phyloP scores from a whole-genome alignment of 2,329 filamentous ascomycete species.

The Monosporascus sp. region DNA sequence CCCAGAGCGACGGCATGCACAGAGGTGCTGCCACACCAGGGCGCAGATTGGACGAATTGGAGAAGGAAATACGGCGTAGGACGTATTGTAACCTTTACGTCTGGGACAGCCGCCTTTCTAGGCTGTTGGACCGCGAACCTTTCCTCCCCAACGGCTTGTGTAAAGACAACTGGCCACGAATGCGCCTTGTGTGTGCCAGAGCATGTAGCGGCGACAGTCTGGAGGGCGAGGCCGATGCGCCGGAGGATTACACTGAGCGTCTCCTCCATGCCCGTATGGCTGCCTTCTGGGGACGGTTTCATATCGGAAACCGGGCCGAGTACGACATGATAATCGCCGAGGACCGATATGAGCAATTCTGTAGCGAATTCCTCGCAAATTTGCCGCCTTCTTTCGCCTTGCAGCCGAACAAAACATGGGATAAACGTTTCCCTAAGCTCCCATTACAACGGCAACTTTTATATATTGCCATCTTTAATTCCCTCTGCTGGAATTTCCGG shows the following conservation, averaged over 20 bases:
- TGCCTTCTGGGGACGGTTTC: slow-evolving; percentile 6
- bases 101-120: slow-evolving; percentile 2
- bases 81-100: slow-evolving; percentile 11
- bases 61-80: slow-evolving; percentile 9
- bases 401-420: slow-evolving; percentile 7
- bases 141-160: neutral
- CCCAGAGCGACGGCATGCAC: slow-evolving; percentile 7
- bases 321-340: slow-evolving; percentile 7
- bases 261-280: slow-evolving; percentile 6
- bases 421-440: slow-evolving; percentile 5
- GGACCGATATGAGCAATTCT: slow-evolving; percentile 11
- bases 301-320: neutral
- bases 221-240: neutral
- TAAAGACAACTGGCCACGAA: slow-evolving; percentile 1
- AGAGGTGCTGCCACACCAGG: neutral
- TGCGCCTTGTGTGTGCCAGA: neutral
- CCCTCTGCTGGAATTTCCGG: slow-evolving; percentile 13
- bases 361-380: slow-evolving; percentile 4
- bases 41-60: slow-evolving; percentile 2
- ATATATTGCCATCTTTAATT: slow-evolving; percentile 10
- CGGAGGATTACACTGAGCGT: slow-evolving; percentile 9
- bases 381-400: slow-evolving; percentile 8
- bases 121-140: slow-evolving; percentile 1
- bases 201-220: neutral
- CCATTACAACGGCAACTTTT: slow-evolving; percentile 9